Evolutionary conservation across 768 basidiomycete species (phyloP).

Genomic region (Galerina marginata): DNA sequence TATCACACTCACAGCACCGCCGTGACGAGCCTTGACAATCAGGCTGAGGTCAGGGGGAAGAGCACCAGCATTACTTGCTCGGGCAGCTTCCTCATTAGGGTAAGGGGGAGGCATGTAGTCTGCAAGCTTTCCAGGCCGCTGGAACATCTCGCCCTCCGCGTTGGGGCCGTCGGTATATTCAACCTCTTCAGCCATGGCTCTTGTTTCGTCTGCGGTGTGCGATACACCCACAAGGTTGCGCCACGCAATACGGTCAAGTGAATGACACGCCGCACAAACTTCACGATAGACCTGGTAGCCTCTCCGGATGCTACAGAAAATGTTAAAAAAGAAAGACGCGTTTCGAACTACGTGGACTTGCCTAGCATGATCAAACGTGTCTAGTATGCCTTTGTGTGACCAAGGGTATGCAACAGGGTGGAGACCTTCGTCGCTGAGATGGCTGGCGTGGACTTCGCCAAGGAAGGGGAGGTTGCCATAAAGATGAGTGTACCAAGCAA

Average conservation of each 20-base stretch:
- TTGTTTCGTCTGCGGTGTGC: constrained; percentile 90
- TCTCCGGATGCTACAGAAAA: constrained; percentile 78
- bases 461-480: constrained; percentile 92
- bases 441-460: constrained; percentile 91
- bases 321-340: constrained; percentile 14
- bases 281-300: constrained; percentile 98
- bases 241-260: constrained; percentile 99
- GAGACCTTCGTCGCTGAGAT: constrained; percentile 91
- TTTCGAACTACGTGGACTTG: constrained; percentile 42
- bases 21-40: constrained; percentile 98
- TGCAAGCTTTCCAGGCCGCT: constrained; percentile 96
- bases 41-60: constrained; percentile 96
- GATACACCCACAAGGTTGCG: constrained; percentile 98
- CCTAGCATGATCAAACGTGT: constrained; percentile 97
- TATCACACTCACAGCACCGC: constrained; percentile 77
- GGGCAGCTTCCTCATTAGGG: constrained; percentile 96
- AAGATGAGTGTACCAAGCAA: constrained; percentile 96
- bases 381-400: constrained; percentile 86
- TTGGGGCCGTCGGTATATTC: constrained; percentile 98
- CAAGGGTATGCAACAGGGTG: constrained; percentile 89
- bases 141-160: constrained; percentile 96
- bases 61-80: constrained; percentile 92
- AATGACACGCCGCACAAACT: constrained; percentile 99
- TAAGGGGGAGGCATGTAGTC: constrained; percentile 97
- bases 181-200: constrained; percentile 92